Conservation (phyloP, 352 stramenopile genomes). For the Peronosclerospora sorghi region DNA sequence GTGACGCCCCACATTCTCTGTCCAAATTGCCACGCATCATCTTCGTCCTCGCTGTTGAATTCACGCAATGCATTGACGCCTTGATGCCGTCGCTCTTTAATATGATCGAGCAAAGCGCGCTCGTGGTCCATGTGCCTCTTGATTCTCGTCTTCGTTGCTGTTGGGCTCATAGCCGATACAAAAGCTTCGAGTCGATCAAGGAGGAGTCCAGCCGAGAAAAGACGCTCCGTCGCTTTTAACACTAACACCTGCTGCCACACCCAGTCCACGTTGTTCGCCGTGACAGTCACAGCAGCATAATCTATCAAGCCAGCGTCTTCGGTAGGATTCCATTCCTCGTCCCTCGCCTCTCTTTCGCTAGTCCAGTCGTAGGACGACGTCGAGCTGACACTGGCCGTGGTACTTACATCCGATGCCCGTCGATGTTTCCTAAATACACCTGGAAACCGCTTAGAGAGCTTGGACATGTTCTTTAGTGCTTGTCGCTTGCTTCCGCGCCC, state of each 20-base stretch:
- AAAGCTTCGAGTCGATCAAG: constrained; percentile 62
- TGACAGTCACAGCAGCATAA: constrained; percentile 44
- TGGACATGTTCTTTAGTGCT: constrained; percentile 7
- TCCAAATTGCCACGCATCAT: constrained; percentile 60
- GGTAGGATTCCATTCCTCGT: neutral
- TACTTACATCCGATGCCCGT: constrained; percentile 10
- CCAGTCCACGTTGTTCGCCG: constrained; percentile 42
- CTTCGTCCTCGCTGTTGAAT: constrained; percentile 51
- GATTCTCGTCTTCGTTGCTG: constrained; percentile 15
- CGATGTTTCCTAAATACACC: constrained; percentile 31
- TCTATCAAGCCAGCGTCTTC: constrained; percentile 27
- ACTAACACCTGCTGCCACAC: constrained; percentile 64
- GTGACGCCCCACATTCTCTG: constrained; percentile 69
- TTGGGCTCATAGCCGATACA: constrained; percentile 15
- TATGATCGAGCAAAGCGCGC: constrained; percentile 31
- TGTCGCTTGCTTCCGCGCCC: constrained; percentile 15
- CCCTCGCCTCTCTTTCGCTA: constrained; percentile 6
- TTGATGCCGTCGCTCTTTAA: constrained; percentile 40
- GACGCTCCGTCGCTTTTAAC: constrained; percentile 54
- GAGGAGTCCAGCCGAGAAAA: constrained; percentile 56
- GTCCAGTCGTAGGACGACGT: constrained; percentile 10
- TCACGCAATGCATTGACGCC: constrained; percentile 49
- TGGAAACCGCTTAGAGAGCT: constrained; percentile 37
- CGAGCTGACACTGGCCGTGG: constrained; percentile 15
- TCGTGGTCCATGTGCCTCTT: constrained; percentile 46